Evolutionary conservation across 192 early-diverging fungal genomes (phyloP).

Genomic region (Coemansia sp.): DNA sequence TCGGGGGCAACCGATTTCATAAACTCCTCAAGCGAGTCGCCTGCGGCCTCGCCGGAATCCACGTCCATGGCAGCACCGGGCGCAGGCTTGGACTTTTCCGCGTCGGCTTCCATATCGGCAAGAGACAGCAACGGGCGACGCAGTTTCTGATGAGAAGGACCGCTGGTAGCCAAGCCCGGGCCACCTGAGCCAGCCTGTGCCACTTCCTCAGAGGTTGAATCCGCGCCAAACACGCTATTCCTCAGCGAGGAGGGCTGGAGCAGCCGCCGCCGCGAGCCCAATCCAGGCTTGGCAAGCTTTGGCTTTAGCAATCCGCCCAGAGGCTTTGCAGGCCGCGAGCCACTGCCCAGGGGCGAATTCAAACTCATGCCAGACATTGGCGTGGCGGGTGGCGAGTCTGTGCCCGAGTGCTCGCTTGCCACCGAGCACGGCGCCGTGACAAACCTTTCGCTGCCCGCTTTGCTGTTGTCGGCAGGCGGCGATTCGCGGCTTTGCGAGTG

Average conservation of each 20-base stretch:
- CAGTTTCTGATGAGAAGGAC: too few species aligned
- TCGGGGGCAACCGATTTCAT: slow-evolving; percentile 82
- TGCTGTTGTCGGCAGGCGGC: slow-evolving; percentile 20
- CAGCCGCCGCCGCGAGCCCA: slow-evolving; percentile 45
- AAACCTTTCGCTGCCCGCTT: slow-evolving; percentile 16
- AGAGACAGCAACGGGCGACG: too few species aligned
- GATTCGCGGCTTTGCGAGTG: slow-evolving; percentile 15
- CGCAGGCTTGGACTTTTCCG: neutral
- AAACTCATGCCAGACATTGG: neutral
- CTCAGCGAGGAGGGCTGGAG: slow-evolving; percentile 35
- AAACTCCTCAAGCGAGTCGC: slow-evolving; percentile 78
- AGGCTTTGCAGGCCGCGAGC: neutral
- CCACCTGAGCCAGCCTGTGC: neutral
- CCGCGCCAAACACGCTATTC: slow-evolving; percentile 29
- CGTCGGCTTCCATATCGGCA: too few species aligned
- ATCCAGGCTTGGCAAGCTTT: slow-evolving; percentile 22
- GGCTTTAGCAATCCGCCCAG: neutral
- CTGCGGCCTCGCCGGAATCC: slow-evolving; percentile 54
- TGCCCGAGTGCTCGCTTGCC: slow-evolving; percentile 7
- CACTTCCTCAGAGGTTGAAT: too few species aligned
- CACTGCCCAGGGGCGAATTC: neutral
- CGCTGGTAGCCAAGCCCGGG: too few species aligned
- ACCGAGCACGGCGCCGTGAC: slow-evolving; percentile 36
- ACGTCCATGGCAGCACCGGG: slow-evolving; percentile 22
- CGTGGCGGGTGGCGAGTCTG: slow-evolving; percentile 18